Evolutionary conservation across 2,329 filamentous ascomycete genomes (phyloP).

Genomic region (Aspergillus sclerotialis): DNA sequence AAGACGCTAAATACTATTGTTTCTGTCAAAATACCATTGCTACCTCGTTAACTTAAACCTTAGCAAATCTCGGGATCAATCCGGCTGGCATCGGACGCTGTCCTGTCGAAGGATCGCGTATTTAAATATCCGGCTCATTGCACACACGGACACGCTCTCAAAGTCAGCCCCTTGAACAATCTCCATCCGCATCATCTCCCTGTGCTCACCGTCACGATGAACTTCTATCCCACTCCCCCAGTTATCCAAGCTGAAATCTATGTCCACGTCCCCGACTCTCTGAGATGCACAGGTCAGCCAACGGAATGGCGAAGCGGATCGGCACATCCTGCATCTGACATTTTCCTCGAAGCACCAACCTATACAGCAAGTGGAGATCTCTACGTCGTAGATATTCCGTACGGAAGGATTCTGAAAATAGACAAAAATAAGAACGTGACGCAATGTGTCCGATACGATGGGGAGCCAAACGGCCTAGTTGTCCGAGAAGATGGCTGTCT

Average conservation of each 20-base stretch:
- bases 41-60: too few relatives aligned
- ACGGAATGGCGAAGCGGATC: constrained; percentile 33
- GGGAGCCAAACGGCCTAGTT: constrained; percentile 37
- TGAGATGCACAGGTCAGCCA: constrained; percentile 22
- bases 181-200: background rate
- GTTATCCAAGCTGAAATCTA: constrained; percentile 29
- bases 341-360: constrained; percentile 37
- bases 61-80: too few relatives aligned
- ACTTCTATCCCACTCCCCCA: constrained; percentile 13
- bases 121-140: too few relatives aligned
- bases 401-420: constrained; percentile 34
- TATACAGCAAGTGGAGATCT: constrained; percentile 26
- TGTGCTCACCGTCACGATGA: constrained; percentile 10
- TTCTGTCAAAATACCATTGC: too few relatives aligned
- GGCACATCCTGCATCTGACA: constrained; percentile 26
- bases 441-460: constrained; percentile 31
- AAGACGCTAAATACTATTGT: too few relatives aligned
- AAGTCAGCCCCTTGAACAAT: too few relatives aligned
- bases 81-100: too few relatives aligned
- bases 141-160: too few relatives aligned
- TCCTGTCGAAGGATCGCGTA: too few relatives aligned
- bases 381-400: constrained; percentile 35
- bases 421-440: constrained; percentile 20
- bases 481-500: constrained; percentile 26
- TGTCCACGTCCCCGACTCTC: constrained; percentile 28